These are phyloP conservation scores for Fusarium lyarnte DNA, from an alignment of 2,329 filamentous ascomycete species.

Conservation along the genomic window DNA sequence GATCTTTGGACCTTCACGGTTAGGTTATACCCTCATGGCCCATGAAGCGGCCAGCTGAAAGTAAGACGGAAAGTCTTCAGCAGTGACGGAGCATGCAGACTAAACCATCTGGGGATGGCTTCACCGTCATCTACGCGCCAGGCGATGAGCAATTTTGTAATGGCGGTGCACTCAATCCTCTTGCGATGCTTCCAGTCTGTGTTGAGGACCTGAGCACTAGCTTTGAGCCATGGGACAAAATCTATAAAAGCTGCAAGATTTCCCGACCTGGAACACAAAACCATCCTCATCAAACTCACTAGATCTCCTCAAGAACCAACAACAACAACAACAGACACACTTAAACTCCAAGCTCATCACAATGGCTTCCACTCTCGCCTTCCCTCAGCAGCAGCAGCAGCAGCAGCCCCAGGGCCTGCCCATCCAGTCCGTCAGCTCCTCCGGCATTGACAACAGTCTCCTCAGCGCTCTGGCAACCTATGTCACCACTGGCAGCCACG, in stretches of 20 bases:
- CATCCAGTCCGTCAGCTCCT: neutral
- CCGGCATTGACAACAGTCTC: neutral
- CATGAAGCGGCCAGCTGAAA: neutral
- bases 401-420: neutral
- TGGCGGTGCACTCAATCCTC: fast-evolving
- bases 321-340: no score
- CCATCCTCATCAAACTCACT: neutral
- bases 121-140: neutral
- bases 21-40: neutral
- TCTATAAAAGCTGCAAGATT: neutral
- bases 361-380: neutral
- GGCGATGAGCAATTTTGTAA: no score
- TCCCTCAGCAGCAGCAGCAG: neutral
- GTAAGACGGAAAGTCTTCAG: neutral
- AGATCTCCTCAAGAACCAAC: no score
- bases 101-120: neutral
- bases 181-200: fast-evolving
- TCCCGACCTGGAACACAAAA: neutral
- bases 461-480: neutral
- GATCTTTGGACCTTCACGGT: neutral
- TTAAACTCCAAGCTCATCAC: no score
- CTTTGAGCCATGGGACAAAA: fast-evolving
- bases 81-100: neutral
- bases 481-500: neutral
- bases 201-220: neutral